These are phyloP conservation scores for Neospermospora avenae DNA, from an alignment of 2,329 filamentous ascomycete genomes.

Conservation along the genomic window DNA sequence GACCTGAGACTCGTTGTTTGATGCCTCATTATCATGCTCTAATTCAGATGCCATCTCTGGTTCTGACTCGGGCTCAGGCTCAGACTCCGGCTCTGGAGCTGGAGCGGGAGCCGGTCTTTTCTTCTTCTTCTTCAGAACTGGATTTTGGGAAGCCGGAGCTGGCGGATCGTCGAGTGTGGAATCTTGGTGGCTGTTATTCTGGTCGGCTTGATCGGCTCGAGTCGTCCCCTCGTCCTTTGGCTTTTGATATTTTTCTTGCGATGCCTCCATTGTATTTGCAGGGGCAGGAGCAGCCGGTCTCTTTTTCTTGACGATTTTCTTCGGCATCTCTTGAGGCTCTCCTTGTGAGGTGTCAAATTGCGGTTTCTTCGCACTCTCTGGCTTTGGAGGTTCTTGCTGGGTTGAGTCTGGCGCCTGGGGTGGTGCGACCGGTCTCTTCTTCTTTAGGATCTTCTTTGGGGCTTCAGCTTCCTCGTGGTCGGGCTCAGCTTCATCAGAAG, in stretches of 20 bases:
- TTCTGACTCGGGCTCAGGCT: conserved; percentile 15
- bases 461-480: conserved; percentile 5
- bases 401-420: not conserved
- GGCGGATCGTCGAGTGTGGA: conserved; percentile 3
- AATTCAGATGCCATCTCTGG: conserved; percentile 20
- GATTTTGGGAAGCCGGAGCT: conserved; percentile 12
- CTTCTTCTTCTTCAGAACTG: conserved; percentile 21
- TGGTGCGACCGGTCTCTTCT: conserved; percentile 8
- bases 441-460: conserved; percentile 14
- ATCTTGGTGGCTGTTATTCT: not conserved
- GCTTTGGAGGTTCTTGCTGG: not conserved
- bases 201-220: not conserved
- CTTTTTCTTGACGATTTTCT: too few species aligned
- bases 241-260: conserved; percentile 1
- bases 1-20: conserved; percentile 6
- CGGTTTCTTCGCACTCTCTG: too few species aligned
- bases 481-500: conserved; percentile 7
- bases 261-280: too few species aligned
- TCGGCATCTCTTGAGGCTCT: too few species aligned
- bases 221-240: not conserved
- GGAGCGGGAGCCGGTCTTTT: conserved; percentile 18
- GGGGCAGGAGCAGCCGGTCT: too few species aligned
- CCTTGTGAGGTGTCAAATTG: too few species aligned
- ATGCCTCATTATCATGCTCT: conserved; percentile 11
- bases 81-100: conserved; percentile 17